Conservation (phyloP, 2,329 filamentous ascomycete species). For the Tolypocladium amazonense region DNA sequence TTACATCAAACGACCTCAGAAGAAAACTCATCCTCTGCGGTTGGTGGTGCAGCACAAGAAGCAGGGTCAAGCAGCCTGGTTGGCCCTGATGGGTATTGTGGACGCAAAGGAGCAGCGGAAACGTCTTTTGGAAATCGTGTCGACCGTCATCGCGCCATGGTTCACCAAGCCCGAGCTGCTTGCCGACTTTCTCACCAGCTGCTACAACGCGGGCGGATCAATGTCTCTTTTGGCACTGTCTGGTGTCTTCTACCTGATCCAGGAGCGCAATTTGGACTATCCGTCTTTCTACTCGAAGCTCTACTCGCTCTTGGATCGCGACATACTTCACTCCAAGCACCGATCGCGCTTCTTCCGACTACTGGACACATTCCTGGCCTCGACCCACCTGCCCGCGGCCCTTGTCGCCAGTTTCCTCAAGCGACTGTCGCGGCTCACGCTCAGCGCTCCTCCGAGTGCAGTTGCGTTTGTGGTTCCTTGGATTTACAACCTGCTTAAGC, state of each 20-base stretch:
- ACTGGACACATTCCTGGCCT: conserved; percentile 80
- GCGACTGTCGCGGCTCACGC: conserved; percentile 68
- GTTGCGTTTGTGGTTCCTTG: conserved; percentile 85
- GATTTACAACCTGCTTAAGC: conserved; percentile 89
- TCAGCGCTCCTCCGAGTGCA: conserved; percentile 83
- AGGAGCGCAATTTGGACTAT: conserved; percentile 90
- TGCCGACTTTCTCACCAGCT: conserved; percentile 95
- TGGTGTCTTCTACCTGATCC: conserved; percentile 90
- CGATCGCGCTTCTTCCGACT: conserved; percentile 88
- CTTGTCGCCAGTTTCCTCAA: conserved; percentile 96
- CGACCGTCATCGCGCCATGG: conserved; percentile 75
- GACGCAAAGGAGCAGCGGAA: conserved; percentile 70
- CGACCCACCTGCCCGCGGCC: conserved; percentile 82
- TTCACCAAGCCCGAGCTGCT: conserved; percentile 80
- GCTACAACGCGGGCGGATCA: conserved; percentile 76
- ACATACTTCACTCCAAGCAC: conserved; percentile 87
- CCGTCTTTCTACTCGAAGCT: conserved; percentile 88
- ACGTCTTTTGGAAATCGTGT: conserved; percentile 62
- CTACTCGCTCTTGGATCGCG: conserved; percentile 80
- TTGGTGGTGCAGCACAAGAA: conserved; percentile 64
- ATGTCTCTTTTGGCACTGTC: conserved; percentile 81
- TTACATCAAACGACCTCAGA: conserved; percentile 53
- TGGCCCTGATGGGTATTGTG: conserved; percentile 59
- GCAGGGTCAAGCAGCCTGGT: conserved; percentile 77
- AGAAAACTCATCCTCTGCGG: conserved; percentile 55